Base-by-base conservation (phyloP, 179 eudicot genomes). In the Sideroxylon spinosum region DNA sequence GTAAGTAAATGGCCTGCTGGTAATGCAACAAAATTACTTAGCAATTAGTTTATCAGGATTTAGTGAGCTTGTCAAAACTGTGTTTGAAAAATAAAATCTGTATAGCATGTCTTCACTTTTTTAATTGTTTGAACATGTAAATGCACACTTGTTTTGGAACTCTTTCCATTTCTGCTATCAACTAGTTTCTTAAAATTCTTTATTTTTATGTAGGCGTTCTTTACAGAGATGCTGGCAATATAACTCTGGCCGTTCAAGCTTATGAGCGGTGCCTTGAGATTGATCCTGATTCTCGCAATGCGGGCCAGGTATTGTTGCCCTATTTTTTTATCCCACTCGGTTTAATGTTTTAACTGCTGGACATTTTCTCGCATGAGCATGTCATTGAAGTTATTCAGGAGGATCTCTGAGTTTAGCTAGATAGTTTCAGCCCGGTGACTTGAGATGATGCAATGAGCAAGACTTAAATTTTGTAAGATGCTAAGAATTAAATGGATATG, bases 241-340 rank as follows among this genome's bases (percentile, higher is more conserved):
- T 96, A 81, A 81, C 90, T 81, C 87, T 94, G 67, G 97, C 99
- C 64, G 88, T 96, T 85, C 97, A 96, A 82, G 97, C 99, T 61
- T 95, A 96, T 87, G 98, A 96, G 78, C 97, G 92, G 80, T 96
- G 99, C 88, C 95, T 96, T 74, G 91, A 94, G 88, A 91, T 96
- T 73, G 99, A 96, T 85, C 98, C 98, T 25, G 99, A 96, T 86
- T 96, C 99, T 63, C 98, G 99, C 65, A 96, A 96, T 86, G 99
- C 99, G 46, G 99, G 99, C 83, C 99, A 96, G 97, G 99, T 96
- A 86, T 69, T 71, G 70, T 67, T 75, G 65, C 76, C 69, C 26
- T 20, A 9, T 61, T 14, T 61, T 14, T 61, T 14, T 61, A 9
- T n/a, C 26, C 6, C 26, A 6, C 59, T 2, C n/a, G 5, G 57